These are phyloP conservation scores for Fusarium coicis DNA, from an alignment of 2,329 filamentous ascomycete species.

Conservation along the genomic window DNA sequence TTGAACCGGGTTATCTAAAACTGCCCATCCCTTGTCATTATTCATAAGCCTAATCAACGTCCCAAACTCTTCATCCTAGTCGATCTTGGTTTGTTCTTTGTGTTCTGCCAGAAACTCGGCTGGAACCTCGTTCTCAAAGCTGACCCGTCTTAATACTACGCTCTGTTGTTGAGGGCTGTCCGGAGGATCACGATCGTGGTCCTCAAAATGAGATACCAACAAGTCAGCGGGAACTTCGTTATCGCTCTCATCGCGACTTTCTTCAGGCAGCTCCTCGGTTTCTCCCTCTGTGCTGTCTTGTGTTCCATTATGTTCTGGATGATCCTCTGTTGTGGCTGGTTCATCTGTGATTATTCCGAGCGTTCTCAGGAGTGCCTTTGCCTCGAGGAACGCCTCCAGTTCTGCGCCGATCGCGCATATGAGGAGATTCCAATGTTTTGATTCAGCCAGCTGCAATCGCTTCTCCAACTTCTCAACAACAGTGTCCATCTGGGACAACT, in stretches of 20 bases:
- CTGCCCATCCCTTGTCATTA: conserved; percentile 19
- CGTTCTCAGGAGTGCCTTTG: conserved; percentile 63
- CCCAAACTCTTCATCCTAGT: conserved; percentile 15
- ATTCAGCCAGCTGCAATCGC: conserved; percentile 65
- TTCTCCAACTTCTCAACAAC: conserved; percentile 67
- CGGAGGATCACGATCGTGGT: conserved; percentile 28
- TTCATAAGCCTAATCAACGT: conserved; percentile 16
- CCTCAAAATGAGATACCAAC: conserved; percentile 49
- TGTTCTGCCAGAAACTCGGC: conserved; percentile 64
- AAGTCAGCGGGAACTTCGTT: conserved; percentile 58
- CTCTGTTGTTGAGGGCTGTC: conserved; percentile 26
- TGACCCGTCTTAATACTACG: conserved; percentile 45
- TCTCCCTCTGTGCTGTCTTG: background rate
- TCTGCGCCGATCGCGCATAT: conserved; percentile 82
- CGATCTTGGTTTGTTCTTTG: conserved; percentile 15
- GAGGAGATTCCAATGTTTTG: conserved; percentile 76
- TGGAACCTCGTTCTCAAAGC: conserved; percentile 59
- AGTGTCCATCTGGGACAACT: conserved; percentile 66
- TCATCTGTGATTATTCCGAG: conserved; percentile 23
- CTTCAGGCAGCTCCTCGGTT: conserved; percentile 10
- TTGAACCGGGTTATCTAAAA: background rate
- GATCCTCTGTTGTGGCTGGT: conserved; percentile 4
- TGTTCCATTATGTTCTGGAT: background rate
- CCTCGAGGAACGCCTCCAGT: conserved; percentile 72
- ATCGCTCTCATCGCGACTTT: conserved; percentile 49